Percentiles rank a stretch among this genome's conserved stretches.
Evolutionary conservation across 495 filamentous ascomycete species (phyloP).

Genomic region (Acidiella bohemica): DNA sequence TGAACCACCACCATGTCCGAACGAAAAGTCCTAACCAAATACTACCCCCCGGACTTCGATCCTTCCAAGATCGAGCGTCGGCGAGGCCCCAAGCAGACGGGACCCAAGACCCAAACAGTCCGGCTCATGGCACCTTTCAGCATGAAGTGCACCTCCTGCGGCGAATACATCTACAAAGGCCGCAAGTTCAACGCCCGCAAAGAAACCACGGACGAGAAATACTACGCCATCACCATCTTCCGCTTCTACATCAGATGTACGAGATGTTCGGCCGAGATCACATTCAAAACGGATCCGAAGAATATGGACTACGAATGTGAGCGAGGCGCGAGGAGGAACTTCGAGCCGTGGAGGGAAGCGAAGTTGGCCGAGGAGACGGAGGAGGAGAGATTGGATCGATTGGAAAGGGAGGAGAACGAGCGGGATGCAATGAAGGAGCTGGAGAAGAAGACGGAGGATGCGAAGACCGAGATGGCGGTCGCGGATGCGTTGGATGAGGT

Average conservation of each 20-base stretch:
- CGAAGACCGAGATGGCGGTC: conserved; percentile 93
- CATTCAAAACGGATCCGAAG: conserved; percentile 83
- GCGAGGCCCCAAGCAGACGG: conserved; percentile 52
- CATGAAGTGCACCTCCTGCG: conserved; percentile 84
- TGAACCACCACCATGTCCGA: conserved; percentile 92
- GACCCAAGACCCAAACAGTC: conserved; percentile 73
- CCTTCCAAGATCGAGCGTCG: conserved; percentile 63
- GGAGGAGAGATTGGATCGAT: conserved; percentile 69
- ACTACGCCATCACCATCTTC: conserved; percentile 77
- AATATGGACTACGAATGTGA: conserved; percentile 87
- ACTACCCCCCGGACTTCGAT: conserved; percentile 97
- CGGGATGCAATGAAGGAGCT: conserved; percentile 64
- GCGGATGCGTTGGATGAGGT: conserved; percentile 96
- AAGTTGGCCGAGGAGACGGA: conserved; percentile 60
- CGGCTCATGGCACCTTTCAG: conserved; percentile 95
- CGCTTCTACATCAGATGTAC: conserved; percentile 95
- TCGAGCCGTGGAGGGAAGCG: conserved; percentile 69
- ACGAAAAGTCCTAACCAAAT: conserved; percentile 55
- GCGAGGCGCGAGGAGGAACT: conserved; percentile 78
- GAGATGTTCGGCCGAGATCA: conserved; percentile 76
- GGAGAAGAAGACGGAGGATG: conserved; percentile 74
- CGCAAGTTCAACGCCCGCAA: conserved; percentile 97
- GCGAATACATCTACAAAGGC: conserved; percentile 94
- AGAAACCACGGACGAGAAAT: conserved; percentile 83
- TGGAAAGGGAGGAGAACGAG: conserved; percentile 60